A percentile compares a stretch with the other conserved stretches of the same genome.
phyloP scores from a whole-genome alignment of 768 basidiomycete species.

The Chiua virens region DNA sequence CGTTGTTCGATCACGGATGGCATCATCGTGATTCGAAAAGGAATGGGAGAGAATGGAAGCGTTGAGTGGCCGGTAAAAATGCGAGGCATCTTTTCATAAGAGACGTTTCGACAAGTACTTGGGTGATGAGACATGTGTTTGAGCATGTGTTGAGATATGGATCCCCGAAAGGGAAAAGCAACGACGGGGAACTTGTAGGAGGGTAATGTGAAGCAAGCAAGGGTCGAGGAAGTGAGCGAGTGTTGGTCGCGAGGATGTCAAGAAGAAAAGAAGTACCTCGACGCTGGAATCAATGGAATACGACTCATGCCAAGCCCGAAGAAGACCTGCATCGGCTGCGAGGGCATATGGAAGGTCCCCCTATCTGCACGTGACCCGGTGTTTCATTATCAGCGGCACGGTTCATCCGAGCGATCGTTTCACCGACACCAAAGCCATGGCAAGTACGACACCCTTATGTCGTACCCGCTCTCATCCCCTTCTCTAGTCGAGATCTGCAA shows the following conservation, averaged over 20 bases:
- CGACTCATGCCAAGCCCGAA: no score
- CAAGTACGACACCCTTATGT: constrained; percentile 10
- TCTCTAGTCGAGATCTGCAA: constrained; percentile 26
- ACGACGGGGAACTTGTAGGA: constrained; percentile 23
- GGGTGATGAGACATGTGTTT: constrained; percentile 21
- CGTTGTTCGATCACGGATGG: constrained; percentile 11
- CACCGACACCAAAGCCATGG: constrained; percentile 19
- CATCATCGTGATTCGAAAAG: constrained; percentile 20
- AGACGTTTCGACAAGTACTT: neutral
- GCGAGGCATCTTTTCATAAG: constrained; percentile 24
- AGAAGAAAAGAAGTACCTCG: no score
- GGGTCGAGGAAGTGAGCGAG: constrained; percentile 8
- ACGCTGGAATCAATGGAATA: no score
- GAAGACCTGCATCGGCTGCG: no score
- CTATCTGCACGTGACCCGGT: constrained; percentile 19
- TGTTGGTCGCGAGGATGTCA: no score
- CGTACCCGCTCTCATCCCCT: neutral
- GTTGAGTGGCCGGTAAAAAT: constrained; percentile 8
- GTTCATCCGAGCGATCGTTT: constrained; percentile 12
- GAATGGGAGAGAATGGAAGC: constrained; percentile 25
- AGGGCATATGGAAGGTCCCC: no score
- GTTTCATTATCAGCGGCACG: constrained; percentile 21
- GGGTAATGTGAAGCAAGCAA: constrained; percentile 1
- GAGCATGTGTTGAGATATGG: constrained; percentile 15
- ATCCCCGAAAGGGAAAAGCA: constrained; percentile 16